phyloP scores from a whole-genome alignment of 805 yeast genomes.

The Crinitomyces ghanaensis region DNA sequence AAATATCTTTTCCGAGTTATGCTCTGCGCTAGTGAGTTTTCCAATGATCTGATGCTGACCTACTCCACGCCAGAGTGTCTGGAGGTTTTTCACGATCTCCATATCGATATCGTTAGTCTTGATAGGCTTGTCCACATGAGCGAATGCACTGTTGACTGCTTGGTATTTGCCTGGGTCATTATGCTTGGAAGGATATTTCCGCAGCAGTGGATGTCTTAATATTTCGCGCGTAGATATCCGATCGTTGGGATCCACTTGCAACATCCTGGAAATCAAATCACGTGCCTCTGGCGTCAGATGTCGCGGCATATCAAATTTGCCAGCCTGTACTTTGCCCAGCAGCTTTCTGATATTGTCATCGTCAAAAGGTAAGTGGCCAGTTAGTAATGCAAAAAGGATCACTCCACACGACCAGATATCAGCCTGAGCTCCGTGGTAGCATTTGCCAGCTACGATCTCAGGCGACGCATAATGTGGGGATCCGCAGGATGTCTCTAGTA shows the following conservation, averaged over 20 bases:
- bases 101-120: constrained; percentile 45
- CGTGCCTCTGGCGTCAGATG: constrained; percentile 74
- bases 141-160: constrained; percentile 10
- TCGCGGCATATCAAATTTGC: constrained; percentile 73
- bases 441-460: constrained; percentile 90
- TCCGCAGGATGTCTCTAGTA: constrained; percentile 92
- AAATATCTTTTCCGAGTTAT: constrained; percentile 70
- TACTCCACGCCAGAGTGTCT: constrained; percentile 75
- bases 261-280: constrained; percentile 71
- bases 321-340: constrained; percentile 82
- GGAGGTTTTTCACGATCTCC: constrained; percentile 64
- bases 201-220: constrained; percentile 67
- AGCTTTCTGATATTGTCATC: constrained; percentile 88
- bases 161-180: constrained; percentile 6
- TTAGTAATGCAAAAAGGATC: constrained; percentile 80
- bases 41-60: constrained; percentile 39
- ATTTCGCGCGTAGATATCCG: constrained; percentile 74
- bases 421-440: constrained; percentile 92
- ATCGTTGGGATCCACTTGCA: constrained; percentile 67
- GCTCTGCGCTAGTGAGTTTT: constrained; percentile 42
- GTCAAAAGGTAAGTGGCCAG: constrained; percentile 94
- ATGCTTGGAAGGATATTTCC: constrained; percentile 39
- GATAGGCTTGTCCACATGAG: constrained; percentile 25
- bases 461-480: constrained; percentile 99
- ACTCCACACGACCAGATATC: constrained; percentile 99